A percentile compares a stretch with the other conserved stretches of the same genome.
These are phyloP conservation scores for Aureobasidium namibiae DNA, from an alignment of 2,329 filamentous ascomycete genomes.

Conservation along the genomic window DNA sequence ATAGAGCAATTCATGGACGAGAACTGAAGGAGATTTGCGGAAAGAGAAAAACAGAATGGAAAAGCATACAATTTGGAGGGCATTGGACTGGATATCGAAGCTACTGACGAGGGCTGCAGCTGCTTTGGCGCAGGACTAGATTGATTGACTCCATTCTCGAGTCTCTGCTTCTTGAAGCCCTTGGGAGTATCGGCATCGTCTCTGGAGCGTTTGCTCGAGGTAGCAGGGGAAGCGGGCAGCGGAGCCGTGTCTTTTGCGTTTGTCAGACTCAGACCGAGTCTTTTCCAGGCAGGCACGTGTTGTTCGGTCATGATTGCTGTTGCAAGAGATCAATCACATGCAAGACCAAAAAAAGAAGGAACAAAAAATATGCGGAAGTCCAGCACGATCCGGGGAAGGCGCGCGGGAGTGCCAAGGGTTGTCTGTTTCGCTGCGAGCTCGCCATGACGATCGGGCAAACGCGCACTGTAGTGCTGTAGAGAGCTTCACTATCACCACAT, in stretches of 20 bases:
- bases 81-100: slow-evolving; percentile 8
- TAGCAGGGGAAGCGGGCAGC: not conserved
- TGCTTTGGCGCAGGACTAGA: slow-evolving; percentile 3
- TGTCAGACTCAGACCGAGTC: slow-evolving; percentile 53
- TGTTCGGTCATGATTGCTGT: not conserved
- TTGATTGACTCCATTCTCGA: not conserved
- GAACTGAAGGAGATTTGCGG: no score
- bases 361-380: not conserved
- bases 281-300: slow-evolving; percentile 50
- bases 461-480: not conserved
- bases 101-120: slow-evolving; percentile 4
- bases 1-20: not conserved
- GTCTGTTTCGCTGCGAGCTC: slow-evolving; percentile 3
- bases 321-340: not conserved
- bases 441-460: slow-evolving; percentile 10
- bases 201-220: not conserved
- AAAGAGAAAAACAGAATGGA: not conserved
- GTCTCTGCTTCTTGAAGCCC: slow-evolving; percentile 7
- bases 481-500: slow-evolving; percentile 10
- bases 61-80: not conserved
- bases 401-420: slow-evolving; percentile 8
- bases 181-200: slow-evolving; percentile 3
- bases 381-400: not conserved
- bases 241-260: slow-evolving; percentile 33
- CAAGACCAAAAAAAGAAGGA: not conserved